phyloP scores from a whole-genome alignment of 345 rosid genomes.

The Microcos paniculata region DNA sequence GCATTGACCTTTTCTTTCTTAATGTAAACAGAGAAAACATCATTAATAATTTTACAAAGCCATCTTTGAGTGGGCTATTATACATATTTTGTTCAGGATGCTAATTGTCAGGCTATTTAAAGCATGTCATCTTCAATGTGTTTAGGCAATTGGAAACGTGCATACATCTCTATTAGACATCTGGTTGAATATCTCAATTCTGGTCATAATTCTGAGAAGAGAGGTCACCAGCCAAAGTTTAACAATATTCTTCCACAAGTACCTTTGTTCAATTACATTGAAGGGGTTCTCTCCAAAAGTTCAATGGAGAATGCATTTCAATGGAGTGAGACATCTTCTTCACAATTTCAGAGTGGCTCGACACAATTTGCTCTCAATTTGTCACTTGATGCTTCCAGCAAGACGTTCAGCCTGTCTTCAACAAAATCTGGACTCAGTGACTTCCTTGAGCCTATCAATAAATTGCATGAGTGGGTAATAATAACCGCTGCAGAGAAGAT shows the following conservation, averaged over 20 bases:
- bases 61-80: neutral
- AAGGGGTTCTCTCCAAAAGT: constrained; percentile 52
- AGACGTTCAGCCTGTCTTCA: constrained; percentile 39
- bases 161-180: constrained; percentile 70
- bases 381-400: constrained; percentile 35
- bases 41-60: constrained; percentile 3
- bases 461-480: constrained; percentile 40
- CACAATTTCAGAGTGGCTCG: constrained; percentile 44
- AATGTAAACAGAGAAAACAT: neutral
- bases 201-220: constrained; percentile 35
- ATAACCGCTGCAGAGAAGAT: constrained; percentile 48
- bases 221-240: constrained; percentile 26
- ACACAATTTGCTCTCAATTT: constrained; percentile 30
- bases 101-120: constrained; percentile 32
- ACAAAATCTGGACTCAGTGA: constrained; percentile 46
- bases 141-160: constrained; percentile 92
- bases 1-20: neutral
- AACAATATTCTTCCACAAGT: constrained; percentile 52
- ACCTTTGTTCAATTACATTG: constrained; percentile 63
- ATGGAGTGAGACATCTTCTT: constrained; percentile 58
- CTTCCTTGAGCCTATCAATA: constrained; percentile 58
- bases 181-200: constrained; percentile 57
- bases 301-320: constrained; percentile 50
- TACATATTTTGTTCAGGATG: constrained; percentile 12
- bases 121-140: constrained; percentile 43